Base-by-base conservation (phyloP, 495 filamentous ascomycete genomes). In the Aspergillus panamensis region DNA sequence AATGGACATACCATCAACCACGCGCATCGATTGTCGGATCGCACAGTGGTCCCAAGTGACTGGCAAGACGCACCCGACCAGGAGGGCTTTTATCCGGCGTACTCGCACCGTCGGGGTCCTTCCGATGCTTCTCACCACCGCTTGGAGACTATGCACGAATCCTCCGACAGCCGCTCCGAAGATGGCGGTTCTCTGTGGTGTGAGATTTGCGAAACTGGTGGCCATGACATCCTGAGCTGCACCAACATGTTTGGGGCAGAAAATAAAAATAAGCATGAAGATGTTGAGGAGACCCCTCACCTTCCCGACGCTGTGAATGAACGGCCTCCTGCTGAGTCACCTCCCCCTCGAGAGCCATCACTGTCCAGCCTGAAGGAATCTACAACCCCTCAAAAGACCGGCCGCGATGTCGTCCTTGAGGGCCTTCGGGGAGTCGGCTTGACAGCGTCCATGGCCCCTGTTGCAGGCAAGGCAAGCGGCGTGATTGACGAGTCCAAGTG, bases 191-290 rank as follows among this genome's bases (percentile, higher is more conserved):
- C 85, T 54, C 79, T 92, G 57, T 96, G 92, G 90, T 97, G 93
- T 74, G 93, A 97, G 73, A 92, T 97, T 49, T 96, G 93, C 70
- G 93, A 97, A 72, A 89, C 87, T 2, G 79, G 81, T n/a, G 93
- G 93, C 14, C 93, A 97, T 63, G 93, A 97, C 61, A 96, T 97
- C 59, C 73, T 97, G 35, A 94, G 86, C 17, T 97, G 93, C 76
- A 90, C 90, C 32, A 94, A 87, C 66, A 91, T 95, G 84, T 91
- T 92, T 66, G 84, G 74, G 10, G 66, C 75, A 21, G 73, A 70
- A 5, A 65, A 67, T 17, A 73, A 74, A 25, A 57, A 57, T 13
- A 66, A 65, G 47, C 47, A 51, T 35, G 10, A 49, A 14, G 17
- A 58, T 7, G 39, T 57, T 14, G 37, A 61, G 8, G 66, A 66